Conservation (phyloP, 805 yeast genomes). For the Blastobotrys chiropterorum region DNA sequence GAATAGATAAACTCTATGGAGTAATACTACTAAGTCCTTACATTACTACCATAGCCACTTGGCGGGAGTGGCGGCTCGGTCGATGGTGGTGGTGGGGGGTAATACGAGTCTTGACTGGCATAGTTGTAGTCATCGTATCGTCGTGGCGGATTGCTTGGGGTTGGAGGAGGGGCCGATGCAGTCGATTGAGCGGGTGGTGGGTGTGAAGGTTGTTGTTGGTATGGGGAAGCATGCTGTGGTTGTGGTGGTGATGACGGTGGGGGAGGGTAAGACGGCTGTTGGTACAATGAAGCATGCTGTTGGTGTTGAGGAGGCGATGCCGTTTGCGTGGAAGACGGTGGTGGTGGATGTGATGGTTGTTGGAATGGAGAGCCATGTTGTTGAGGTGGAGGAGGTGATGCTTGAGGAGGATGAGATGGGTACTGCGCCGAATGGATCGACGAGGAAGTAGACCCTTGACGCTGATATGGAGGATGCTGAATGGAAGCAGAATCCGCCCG, state of each 20-base stretch:
- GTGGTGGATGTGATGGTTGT: not conserved
- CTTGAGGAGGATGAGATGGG: constrained; percentile 5
- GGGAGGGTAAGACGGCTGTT: not conserved
- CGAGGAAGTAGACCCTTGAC: constrained; percentile 2
- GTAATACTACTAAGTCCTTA: not conserved
- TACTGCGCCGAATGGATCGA: constrained; percentile 7
- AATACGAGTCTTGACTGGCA: not conserved
- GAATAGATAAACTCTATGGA: not conserved
- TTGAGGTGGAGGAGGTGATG: not conserved
- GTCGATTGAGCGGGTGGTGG: constrained; percentile 5
- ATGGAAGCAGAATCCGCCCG: not conserved
- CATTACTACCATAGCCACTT: not conserved
- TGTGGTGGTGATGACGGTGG: not conserved
- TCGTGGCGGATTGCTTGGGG: constrained; percentile 7
- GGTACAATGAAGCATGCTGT: not conserved
- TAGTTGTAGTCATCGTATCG: not conserved
- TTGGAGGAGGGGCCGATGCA: constrained; percentile 2
- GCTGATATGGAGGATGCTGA: constrained; percentile 6
- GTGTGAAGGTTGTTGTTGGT: not conserved
- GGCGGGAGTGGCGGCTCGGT: not conserved
- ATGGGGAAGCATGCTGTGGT: not conserved
- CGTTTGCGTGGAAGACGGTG: too few species aligned
- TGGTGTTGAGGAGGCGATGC: constrained; percentile 3
- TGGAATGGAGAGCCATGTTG: not conserved
- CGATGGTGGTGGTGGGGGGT: not conserved